phyloP scores from a whole-genome alignment of 345 rosid species.

The Populus nigra region DNA sequence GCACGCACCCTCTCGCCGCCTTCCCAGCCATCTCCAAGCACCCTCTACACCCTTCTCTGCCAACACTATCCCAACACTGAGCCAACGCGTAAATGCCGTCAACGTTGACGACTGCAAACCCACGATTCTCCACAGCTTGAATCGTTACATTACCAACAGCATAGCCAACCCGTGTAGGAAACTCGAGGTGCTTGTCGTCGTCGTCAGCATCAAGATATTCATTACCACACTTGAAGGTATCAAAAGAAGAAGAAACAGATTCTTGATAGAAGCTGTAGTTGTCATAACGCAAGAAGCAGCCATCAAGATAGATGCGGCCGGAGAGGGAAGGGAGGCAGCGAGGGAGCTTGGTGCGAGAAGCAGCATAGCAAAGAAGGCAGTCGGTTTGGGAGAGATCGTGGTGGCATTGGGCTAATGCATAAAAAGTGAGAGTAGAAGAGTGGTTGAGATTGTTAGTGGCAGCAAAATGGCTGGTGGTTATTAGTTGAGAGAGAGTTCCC shows the following conservation, averaged over 20 bases:
- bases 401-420: slow-evolving; percentile 57
- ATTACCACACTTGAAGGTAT: slow-evolving; percentile 33
- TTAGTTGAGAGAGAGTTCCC: slow-evolving; percentile 31
- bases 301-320: slow-evolving; percentile 54
- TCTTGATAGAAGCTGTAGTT: slow-evolving; percentile 47
- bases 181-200: not conserved
- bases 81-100: slow-evolving; percentile 43
- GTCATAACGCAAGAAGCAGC: slow-evolving; percentile 65
- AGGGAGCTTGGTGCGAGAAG: slow-evolving; percentile 49
- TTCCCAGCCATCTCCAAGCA: slow-evolving; percentile 44
- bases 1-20: slow-evolving; percentile 30
- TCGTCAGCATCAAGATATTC: not conserved
- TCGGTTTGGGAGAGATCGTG: slow-evolving; percentile 56
- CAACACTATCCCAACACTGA: slow-evolving; percentile 52
- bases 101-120: slow-evolving; percentile 31
- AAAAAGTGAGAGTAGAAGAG: slow-evolving; percentile 21
- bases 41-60: slow-evolving; percentile 32
- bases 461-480: slow-evolving; percentile 36
- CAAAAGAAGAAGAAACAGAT: slow-evolving; percentile 29
- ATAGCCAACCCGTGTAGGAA: slow-evolving; percentile 14
- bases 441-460: slow-evolving; percentile 30
- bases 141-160: slow-evolving; percentile 34
- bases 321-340: slow-evolving; percentile 53
- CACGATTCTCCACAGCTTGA: slow-evolving; percentile 32
- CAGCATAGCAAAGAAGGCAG: slow-evolving; percentile 61